Base-by-base conservation (phyloP, 192 early-diverging fungal species). In the Dissophora ornata region DNA sequence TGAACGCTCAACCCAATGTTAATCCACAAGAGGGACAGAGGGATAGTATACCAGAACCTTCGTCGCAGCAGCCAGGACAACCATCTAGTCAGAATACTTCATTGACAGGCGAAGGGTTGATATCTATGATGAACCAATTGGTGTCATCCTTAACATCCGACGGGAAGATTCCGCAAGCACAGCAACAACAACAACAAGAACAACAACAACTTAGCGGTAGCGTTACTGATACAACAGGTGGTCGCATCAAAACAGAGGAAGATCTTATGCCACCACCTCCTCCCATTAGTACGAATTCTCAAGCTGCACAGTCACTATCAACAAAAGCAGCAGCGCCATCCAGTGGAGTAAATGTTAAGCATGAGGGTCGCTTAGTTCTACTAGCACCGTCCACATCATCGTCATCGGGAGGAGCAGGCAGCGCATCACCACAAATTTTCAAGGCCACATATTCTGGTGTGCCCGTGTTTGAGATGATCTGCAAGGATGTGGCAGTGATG, bases 401-500 rank as follows among this genome's bases (percentile, higher is more conserved):
- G 36, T 38, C 36, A 32, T 30, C 21, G 16, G 34, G 34, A 52
- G 24, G 34, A 40, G 15, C 48, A 29, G 24, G 52, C 13, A 36
- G 50, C 22, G 57, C 30, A 45, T 69, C 69, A 18, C 57, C 32
- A 24, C 81, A 82, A 36, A 91, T 98, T 18, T 97, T 93, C 75
- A 87, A 89, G 26, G 95, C 95, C 8, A 90, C 93, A 1, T 99
- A 99, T 83, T 97, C 96, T 12, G 93, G 95, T 7, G 90, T 97
- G 32, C 93, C 94, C 16, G 97, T 99, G 21, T 99, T 92, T 81
- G 96, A 99, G 70, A 93, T 96, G 88, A 86, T 91, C 68, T 93
- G 90, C 71, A 83, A 88, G 57, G 87, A 82, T 10, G 85, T 88
- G 10, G 90, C 92, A 29, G 90, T 94, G 32, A 95, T 95, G 94